These are phyloP conservation scores for Apiospora arundinis DNA, from an alignment of 2,329 filamentous ascomycete species.

Conservation along the genomic window DNA sequence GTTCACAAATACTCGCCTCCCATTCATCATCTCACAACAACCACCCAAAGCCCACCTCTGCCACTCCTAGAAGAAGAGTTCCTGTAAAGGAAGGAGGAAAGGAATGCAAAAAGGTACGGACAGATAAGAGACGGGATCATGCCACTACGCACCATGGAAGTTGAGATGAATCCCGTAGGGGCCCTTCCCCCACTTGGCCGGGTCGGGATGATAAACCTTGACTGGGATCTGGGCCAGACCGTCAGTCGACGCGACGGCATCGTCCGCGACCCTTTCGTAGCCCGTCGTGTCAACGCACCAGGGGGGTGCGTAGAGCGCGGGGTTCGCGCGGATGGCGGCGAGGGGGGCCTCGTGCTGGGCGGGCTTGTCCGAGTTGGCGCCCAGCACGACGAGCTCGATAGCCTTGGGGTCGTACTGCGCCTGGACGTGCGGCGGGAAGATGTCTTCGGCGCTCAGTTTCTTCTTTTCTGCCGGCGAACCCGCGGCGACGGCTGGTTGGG, in stretches of 20 bases:
- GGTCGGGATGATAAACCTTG: conserved; percentile 43
- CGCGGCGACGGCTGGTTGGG: neutral
- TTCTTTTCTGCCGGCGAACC: neutral
- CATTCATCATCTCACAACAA: too few species aligned
- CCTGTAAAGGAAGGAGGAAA: too few species aligned
- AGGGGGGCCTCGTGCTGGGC: conserved; percentile 34
- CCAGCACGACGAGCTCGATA: conserved; percentile 34
- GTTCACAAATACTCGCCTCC: too few species aligned
- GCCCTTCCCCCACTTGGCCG: conserved; percentile 35
- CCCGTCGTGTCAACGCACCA: conserved; percentile 38
- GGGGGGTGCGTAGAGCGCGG: conserved; percentile 32
- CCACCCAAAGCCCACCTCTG: too few species aligned
- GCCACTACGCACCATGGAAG: conserved; percentile 39
- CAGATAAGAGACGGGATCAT: neutral
- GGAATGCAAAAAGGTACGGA: too few species aligned
- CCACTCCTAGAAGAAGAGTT: too few species aligned
- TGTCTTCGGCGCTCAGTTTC: conserved; percentile 31
- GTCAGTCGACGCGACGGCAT: conserved; percentile 38
- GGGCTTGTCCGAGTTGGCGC: conserved; percentile 31
- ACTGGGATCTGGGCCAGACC: conserved; percentile 36
- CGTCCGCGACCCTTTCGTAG: conserved; percentile 37
- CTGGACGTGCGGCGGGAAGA: conserved; percentile 35
- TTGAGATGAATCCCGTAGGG: conserved; percentile 44
- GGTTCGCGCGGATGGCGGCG: conserved; percentile 39
- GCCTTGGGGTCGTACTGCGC: conserved; percentile 42